Evolutionary conservation across 768 basidiomycete genomes (phyloP).

Genomic region (Lactarius evosmus): DNA sequence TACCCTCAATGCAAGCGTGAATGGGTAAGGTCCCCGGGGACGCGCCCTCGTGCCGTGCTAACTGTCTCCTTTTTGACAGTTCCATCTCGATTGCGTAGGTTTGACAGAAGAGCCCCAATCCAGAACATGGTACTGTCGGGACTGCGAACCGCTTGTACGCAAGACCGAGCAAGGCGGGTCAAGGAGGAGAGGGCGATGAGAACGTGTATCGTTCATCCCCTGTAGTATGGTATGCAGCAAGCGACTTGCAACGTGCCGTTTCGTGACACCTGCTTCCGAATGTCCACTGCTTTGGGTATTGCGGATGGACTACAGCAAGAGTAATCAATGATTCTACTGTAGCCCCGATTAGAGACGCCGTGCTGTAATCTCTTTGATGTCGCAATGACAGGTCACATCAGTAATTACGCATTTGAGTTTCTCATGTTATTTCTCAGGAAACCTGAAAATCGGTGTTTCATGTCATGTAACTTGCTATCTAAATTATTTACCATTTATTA

Average conservation of each 20-base stretch:
- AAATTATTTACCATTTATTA: too few species aligned
- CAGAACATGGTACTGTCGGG: slow-evolving; percentile 68
- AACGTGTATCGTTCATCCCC: not conserved
- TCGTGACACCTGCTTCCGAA: slow-evolving; percentile 9
- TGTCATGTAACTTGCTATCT: too few species aligned
- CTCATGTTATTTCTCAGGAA: too few species aligned
- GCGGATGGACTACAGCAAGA: not conserved
- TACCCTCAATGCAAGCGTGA: slow-evolving; percentile 63
- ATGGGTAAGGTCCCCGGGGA: slow-evolving; percentile 60
- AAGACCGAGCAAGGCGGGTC: slow-evolving; percentile 33
- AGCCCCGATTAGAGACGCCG: not conserved
- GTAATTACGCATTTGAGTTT: too few species aligned
- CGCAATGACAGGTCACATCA: too few species aligned
- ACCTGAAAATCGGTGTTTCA: too few species aligned
- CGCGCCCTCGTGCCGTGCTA: not conserved
- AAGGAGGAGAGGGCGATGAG: slow-evolving; percentile 36
- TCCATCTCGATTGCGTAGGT: slow-evolving; percentile 67
- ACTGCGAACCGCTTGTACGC: slow-evolving; percentile 42
- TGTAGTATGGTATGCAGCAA: not conserved
- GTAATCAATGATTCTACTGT: not conserved
- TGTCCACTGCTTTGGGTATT: not conserved
- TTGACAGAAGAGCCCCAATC: slow-evolving; percentile 52
- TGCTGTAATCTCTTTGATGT: too few species aligned
- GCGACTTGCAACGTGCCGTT: not conserved
- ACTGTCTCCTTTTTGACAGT: slow-evolving; percentile 42